Percentiles rank a stretch among this genome's conserved stretches.
Conservation (phyloP, 805 yeast species). For the Kluyveromyces dobzhanskii region DNA sequence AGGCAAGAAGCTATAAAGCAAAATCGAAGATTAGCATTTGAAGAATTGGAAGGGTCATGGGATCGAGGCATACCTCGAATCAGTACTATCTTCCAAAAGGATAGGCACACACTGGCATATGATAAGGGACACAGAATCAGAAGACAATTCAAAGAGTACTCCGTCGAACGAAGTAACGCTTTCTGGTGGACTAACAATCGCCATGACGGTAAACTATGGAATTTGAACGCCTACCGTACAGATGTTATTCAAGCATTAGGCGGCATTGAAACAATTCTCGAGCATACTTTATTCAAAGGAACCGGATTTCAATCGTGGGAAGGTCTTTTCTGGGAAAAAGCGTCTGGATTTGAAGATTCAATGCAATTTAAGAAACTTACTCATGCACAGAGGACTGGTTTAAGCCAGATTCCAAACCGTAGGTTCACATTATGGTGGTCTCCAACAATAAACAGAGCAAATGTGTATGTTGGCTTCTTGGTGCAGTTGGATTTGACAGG, state of each 20-base stretch:
- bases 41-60: slow-evolving; percentile 92
- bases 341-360: slow-evolving; percentile 94
- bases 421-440: slow-evolving; percentile 99
- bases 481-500: slow-evolving; percentile 96
- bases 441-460: slow-evolving; percentile 96
- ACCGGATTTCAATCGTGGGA: slow-evolving; percentile 99
- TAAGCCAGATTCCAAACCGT: slow-evolving; percentile 95
- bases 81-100: slow-evolving; percentile 90
- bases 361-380: slow-evolving; percentile 91
- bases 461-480: slow-evolving; percentile 93
- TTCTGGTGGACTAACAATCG: slow-evolving; percentile 95
- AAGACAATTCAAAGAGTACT: slow-evolving; percentile 65
- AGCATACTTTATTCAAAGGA: slow-evolving; percentile 90
- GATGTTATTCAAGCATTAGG: slow-evolving; percentile 97
- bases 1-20: slow-evolving; percentile 80
- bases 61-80: slow-evolving; percentile 96
- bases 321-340: slow-evolving; percentile 97
- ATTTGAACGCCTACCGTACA: slow-evolving; percentile 80
- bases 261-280: slow-evolving; percentile 92
- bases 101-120: slow-evolving; percentile 86
- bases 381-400: slow-evolving; percentile 95
- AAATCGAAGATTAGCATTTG: slow-evolving; percentile 79
- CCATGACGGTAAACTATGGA: slow-evolving; percentile 96
- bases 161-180: slow-evolving; percentile 67
- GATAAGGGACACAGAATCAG: slow-evolving; percentile 90